Conservation (phyloP, 352 stramenopile genomes). For the Peronospora belbahrii region DNA sequence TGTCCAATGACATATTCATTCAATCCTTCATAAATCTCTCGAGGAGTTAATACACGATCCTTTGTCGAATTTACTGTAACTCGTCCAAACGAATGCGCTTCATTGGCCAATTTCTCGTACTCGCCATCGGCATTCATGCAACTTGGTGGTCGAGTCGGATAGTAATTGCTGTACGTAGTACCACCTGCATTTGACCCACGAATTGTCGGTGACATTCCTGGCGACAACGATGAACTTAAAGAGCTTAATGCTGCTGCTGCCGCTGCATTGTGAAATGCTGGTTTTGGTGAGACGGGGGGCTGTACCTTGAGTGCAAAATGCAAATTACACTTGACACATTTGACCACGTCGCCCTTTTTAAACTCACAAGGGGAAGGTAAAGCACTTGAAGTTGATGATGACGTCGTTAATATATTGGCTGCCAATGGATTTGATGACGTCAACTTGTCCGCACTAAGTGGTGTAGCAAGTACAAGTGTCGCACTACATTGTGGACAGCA, state of each 20-base stretch:
- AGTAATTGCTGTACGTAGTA: constrained; percentile 20
- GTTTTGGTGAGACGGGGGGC: constrained; percentile 14
- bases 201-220: constrained; percentile 36
- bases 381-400: constrained; percentile 7
- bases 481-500: constrained; percentile 64
- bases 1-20: constrained; percentile 98
- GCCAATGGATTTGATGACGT: constrained; percentile 12
- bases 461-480: constrained; percentile 38
- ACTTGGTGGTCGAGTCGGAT: constrained; percentile 10
- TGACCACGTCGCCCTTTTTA: constrained; percentile 74
- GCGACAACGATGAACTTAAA: constrained; percentile 50
- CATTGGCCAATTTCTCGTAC: constrained; percentile 65
- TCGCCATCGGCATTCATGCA: constrained; percentile 67
- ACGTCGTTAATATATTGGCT: constrained; percentile 1
- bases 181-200: constrained; percentile 32
- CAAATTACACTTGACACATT: constrained; percentile 59
- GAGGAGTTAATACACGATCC: constrained; percentile 78
- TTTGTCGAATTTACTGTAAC: constrained; percentile 15
- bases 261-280: constrained; percentile 53
- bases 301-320: constrained; percentile 66
- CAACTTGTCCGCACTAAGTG: constrained; percentile 23
- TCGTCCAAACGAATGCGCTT: constrained; percentile 32
- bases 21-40: constrained; percentile 90
- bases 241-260: constrained; percentile 59
- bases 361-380: constrained; percentile 24